Evolutionary conservation across 441 rosid species (phyloP).

Genomic region (Hura crepitans): DNA sequence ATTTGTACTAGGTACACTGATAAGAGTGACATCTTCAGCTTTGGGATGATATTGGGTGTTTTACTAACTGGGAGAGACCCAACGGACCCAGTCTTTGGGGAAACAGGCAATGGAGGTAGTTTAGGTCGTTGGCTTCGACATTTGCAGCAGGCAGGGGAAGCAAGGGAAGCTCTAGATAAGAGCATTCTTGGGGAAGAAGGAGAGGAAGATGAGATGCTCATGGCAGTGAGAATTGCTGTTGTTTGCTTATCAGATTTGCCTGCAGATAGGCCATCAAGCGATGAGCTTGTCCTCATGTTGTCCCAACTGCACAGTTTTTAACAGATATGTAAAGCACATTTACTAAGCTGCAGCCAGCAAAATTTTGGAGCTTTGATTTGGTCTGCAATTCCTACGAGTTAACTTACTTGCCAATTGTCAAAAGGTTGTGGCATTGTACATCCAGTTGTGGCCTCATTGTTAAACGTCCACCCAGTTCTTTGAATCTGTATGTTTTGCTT

Average conservation of each 20-base stretch:
- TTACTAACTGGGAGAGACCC: conserved; percentile 84
- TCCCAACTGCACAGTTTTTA: conserved; percentile 93
- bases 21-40: conserved; percentile 89
- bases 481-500: too few relatives aligned
- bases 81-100: conserved; percentile 54
- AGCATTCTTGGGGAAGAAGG: conserved; percentile 81
- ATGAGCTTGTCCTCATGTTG: conserved; percentile 89
- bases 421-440: conserved; percentile 7
- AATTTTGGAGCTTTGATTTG: conserved; percentile 19
- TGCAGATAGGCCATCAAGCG: conserved; percentile 87
- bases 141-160: conserved; percentile 85
- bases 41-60: conserved; percentile 86
- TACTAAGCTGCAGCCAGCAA: conserved; percentile 2
- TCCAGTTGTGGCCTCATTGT: background rate
- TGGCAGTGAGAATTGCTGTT: conserved; percentile 82
- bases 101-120: conserved; percentile 56
- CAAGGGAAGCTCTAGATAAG: conserved; percentile 74
- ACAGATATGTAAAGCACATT: conserved; percentile 34
- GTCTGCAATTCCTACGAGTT: conserved; percentile 9
- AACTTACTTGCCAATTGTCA: conserved; percentile 7
- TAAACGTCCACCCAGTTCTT: background rate
- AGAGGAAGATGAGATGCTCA: conserved; percentile 94
- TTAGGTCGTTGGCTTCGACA: conserved; percentile 81
- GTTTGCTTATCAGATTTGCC: conserved; percentile 86
- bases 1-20: conserved; percentile 58